Evolutionary conservation across 805 yeast species (phyloP).

Genomic region (Grigorovia jiainica): DNA sequence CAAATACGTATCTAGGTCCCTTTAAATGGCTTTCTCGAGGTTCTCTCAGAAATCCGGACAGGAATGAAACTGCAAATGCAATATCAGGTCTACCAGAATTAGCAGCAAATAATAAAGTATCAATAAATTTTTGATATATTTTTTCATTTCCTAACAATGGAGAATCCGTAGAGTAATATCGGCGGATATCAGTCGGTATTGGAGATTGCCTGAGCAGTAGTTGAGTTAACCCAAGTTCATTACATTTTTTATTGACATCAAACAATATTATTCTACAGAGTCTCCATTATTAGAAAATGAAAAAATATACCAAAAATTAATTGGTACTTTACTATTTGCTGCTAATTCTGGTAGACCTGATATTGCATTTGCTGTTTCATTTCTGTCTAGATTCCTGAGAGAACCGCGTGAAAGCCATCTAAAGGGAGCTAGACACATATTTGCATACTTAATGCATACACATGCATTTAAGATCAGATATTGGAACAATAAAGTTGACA

Average conservation of each 20-base stretch:
- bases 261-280: not conserved
- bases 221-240: not conserved
- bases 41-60: conserved; percentile 4
- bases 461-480: not conserved
- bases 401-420: conserved; percentile 5
- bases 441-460: conserved; percentile 6
- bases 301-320: conserved; percentile 4
- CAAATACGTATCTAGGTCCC: conserved; percentile 4
- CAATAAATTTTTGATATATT: conserved; percentile 5
- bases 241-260: not conserved
- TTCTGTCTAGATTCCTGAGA: conserved; percentile 4
- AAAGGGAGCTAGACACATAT: conserved; percentile 3
- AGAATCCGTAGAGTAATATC: not conserved
- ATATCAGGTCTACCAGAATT: conserved; percentile 10
- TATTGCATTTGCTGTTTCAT: conserved; percentile 5
- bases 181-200: too few species aligned
- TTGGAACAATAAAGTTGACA: not conserved
- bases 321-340: conserved; percentile 5
- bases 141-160: not conserved
- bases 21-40: conserved; percentile 5
- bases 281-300: not conserved
- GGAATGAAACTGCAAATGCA: conserved; percentile 4
- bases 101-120: conserved; percentile 6
- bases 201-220: too few species aligned
- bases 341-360: conserved; percentile 11